Evolutionary conservation across 2,329 filamentous ascomycete species (phyloP).

Genomic region (Leptographium lundbergii): DNA sequence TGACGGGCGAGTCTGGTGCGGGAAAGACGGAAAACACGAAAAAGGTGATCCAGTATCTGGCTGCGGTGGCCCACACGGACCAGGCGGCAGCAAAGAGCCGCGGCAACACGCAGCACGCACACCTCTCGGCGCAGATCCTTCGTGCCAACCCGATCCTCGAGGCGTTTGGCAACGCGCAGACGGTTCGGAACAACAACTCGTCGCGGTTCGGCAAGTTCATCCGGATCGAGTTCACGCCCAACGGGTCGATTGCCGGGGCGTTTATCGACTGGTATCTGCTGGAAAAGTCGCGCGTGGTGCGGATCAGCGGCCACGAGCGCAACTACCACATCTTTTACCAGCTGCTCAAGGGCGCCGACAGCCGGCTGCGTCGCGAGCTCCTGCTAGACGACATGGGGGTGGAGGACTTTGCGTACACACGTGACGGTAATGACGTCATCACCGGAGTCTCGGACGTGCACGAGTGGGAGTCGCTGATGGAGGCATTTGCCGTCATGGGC

Average conservation of each 20-base stretch:
- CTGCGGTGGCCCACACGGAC: conserved; percentile 81
- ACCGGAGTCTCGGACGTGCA: conserved; percentile 78
- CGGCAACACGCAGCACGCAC: conserved; percentile 49
- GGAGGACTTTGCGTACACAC: conserved; percentile 84
- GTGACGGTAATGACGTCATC: conserved; percentile 83
- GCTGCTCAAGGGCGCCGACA: conserved; percentile 71
- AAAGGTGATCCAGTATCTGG: conserved; percentile 97
- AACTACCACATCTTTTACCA: conserved; percentile 99
- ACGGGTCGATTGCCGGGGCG: conserved; percentile 83
- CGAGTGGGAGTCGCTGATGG: conserved; percentile 82
- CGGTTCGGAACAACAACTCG: conserved; percentile 95
- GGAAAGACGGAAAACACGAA: conserved; percentile 99
- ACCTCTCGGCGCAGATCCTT: conserved; percentile 89
- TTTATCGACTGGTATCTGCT: conserved; percentile 98
- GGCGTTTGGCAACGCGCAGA: conserved; percentile 96
- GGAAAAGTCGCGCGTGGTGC: conserved; percentile 95
- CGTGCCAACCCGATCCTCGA: conserved; percentile 95
- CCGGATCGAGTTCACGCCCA: conserved; percentile 81
- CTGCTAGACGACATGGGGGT: conserved; percentile 63
- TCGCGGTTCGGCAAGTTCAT: conserved; percentile 99
- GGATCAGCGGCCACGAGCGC: conserved; percentile 73
- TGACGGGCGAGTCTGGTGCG: conserved; percentile 94
- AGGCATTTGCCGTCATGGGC: conserved; percentile 90
- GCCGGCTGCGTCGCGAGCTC: conserved; percentile 60
- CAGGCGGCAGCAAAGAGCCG: conserved; percentile 47